Conservation (phyloP, 2,329 filamentous ascomycete species). For the Drechslerella coelobrocha region DNA sequence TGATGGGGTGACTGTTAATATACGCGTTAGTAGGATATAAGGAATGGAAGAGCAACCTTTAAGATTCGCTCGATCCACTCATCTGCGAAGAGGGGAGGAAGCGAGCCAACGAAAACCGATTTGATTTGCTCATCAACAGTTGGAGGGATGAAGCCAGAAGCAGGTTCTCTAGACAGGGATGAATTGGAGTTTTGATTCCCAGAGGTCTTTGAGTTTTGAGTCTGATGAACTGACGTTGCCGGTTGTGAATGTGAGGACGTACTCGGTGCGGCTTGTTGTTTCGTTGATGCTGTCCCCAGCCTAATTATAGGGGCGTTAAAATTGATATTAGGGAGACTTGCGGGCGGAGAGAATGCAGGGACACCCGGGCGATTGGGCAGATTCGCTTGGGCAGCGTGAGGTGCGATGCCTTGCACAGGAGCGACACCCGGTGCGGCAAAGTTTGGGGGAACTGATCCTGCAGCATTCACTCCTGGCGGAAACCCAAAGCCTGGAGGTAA, state of each 20-base stretch:
- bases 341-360: conserved; percentile 83
- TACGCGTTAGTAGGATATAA: neutral
- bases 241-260: conserved; percentile 23
- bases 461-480: conserved; percentile 51
- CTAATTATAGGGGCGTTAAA: conserved; percentile 97
- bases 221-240: conserved; percentile 6
- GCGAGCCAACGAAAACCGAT: conserved; percentile 86
- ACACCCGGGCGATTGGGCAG: conserved; percentile 73
- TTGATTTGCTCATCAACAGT: conserved; percentile 88
- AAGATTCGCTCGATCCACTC: conserved; percentile 80
- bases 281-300: conserved; percentile 78
- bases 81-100: conserved; percentile 77
- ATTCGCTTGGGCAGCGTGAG: conserved; percentile 75
- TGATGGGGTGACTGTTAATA: neutral
- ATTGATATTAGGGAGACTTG: conserved; percentile 96
- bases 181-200: conserved; percentile 11
- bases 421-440: conserved; percentile 77
- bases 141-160: conserved; percentile 67
- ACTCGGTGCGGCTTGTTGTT: conserved; percentile 59
- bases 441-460: conserved; percentile 46
- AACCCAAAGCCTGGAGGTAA: conserved; percentile 50
- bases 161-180: conserved; percentile 31
- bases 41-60: conserved; percentile 42
- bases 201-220: conserved; percentile 21
- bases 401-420: conserved; percentile 77